phyloP scores from a whole-genome alignment of 441 rosid species.

The Pelargonium cotyledonis region DNA sequence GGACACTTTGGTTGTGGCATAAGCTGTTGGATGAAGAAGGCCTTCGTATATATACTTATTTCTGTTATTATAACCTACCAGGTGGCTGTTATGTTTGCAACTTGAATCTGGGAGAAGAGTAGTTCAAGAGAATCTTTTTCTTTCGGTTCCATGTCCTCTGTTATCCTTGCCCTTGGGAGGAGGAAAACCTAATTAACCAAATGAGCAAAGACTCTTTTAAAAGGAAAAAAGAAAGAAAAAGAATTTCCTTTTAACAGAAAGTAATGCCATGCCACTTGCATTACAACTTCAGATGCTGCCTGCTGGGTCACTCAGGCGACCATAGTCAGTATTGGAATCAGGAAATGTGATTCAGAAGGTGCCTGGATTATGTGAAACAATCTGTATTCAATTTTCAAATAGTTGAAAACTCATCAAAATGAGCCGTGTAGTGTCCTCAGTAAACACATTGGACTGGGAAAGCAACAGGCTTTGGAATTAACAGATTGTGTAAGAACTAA shows the following conservation, averaged over 20 bases:
- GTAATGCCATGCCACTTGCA: neutral
- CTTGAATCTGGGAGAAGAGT: too few species aligned
- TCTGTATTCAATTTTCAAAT: neutral
- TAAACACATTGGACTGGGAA: too few species aligned
- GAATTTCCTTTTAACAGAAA: neutral
- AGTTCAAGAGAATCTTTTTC: too few species aligned
- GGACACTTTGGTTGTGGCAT: too few species aligned
- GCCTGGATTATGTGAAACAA: neutral
- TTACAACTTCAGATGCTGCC: conserved; percentile 1
- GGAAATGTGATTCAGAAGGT: neutral
- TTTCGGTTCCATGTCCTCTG: too few species aligned
- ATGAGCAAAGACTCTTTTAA: neutral
- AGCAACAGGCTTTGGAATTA: too few species aligned
- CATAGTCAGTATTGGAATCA: neutral
- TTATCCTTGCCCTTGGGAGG: neutral
- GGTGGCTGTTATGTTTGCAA: too few species aligned
- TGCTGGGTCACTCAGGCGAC: neutral
- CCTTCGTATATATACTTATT: too few species aligned
- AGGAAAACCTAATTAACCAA: conserved; percentile 1
- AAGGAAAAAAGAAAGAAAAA: neutral
- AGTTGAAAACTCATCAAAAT: neutral
- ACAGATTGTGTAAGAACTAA: too few species aligned
- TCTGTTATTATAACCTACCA: too few species aligned
- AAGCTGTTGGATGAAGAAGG: too few species aligned
- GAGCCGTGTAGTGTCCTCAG: too few species aligned